Evolutionary conservation across 257 asterid species (phyloP).

Genomic region (Lycium barbarum): DNA sequence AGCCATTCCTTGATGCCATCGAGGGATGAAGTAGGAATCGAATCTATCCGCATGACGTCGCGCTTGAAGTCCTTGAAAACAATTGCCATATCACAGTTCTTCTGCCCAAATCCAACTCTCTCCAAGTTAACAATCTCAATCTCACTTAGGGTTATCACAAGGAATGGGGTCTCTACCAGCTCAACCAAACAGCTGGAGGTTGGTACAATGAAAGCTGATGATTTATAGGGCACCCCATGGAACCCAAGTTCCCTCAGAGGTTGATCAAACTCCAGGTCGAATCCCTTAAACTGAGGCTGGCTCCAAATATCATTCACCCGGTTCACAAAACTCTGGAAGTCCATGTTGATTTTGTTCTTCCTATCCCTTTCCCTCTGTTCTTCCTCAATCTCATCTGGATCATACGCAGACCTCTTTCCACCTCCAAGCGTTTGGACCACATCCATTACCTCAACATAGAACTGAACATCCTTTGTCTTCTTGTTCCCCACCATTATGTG

Average conservation of each 20-base stretch:
- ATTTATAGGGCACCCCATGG: conserved; percentile 44
- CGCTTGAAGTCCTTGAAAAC: conserved; percentile 46
- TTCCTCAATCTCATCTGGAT: conserved; percentile 46
- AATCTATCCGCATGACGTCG: conserved; percentile 43
- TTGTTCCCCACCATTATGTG: conserved; percentile 49
- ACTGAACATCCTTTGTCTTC: conserved; percentile 50
- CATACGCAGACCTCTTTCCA: conserved; percentile 44
- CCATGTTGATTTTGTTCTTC: conserved; percentile 41
- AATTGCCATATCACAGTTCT: conserved; percentile 44
- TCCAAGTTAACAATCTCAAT: conserved; percentile 46
- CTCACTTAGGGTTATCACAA: conserved; percentile 40
- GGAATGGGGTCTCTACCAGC: conserved; percentile 40
- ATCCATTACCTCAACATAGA: conserved; percentile 47
- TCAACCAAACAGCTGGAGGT: conserved; percentile 42
- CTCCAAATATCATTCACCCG: conserved; percentile 44
- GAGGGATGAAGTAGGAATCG: conserved; percentile 36
- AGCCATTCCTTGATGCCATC: conserved; percentile 49
- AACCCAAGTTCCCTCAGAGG: conserved; percentile 45
- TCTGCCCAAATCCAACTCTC: conserved; percentile 44
- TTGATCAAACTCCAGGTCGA: conserved; percentile 45
- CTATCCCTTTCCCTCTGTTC: conserved; percentile 43
- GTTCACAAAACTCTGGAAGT: conserved; percentile 40
- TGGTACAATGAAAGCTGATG: conserved; percentile 42
- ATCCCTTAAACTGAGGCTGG: conserved; percentile 41
- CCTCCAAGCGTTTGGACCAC: conserved; percentile 42